Evolutionary conservation across 257 asterid genomes (phyloP).

Genomic region (Jasminum sambac): DNA sequence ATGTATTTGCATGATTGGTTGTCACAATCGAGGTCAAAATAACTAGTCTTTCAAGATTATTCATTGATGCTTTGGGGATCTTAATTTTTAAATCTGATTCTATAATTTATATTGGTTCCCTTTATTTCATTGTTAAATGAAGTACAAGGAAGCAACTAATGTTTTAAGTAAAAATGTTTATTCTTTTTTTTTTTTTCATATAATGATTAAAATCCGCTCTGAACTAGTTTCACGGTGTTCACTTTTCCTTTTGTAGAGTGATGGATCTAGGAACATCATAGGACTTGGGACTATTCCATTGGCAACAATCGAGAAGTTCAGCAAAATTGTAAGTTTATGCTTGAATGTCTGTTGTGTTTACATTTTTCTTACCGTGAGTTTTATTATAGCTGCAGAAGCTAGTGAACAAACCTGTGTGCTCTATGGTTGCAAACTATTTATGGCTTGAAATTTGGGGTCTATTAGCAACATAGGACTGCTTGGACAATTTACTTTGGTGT

Average conservation of each 20-base stretch:
- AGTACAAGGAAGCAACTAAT: neutral
- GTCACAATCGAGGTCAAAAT: neutral
- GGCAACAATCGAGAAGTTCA: slow-evolving; percentile 88
- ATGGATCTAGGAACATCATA: slow-evolving; percentile 78
- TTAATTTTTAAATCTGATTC: slow-evolving; percentile 1
- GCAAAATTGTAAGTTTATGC: slow-evolving; percentile 69
- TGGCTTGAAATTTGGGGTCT: neutral
- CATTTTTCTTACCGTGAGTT: neutral
- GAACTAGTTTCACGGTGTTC: neutral
- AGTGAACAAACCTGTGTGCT: neutral
- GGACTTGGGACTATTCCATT: slow-evolving; percentile 89
- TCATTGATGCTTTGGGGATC: neutral
- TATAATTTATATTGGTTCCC: neutral
- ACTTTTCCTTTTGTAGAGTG: slow-evolving; percentile 60
- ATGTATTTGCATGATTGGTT: neutral
- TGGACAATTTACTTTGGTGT: neutral
- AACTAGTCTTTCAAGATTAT: neutral
- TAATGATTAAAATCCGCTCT: neutral
- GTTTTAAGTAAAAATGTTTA: neutral
- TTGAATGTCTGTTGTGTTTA: slow-evolving; percentile 11
- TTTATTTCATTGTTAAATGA: neutral
- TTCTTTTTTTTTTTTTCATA: neutral
- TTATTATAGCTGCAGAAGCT: slow-evolving; percentile 2
- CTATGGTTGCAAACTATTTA: neutral
- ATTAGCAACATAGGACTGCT: neutral